These are phyloP conservation scores for Hypoxylon sp. DNA, from an alignment of 2,329 filamentous ascomycete genomes.

Conservation along the genomic window DNA sequence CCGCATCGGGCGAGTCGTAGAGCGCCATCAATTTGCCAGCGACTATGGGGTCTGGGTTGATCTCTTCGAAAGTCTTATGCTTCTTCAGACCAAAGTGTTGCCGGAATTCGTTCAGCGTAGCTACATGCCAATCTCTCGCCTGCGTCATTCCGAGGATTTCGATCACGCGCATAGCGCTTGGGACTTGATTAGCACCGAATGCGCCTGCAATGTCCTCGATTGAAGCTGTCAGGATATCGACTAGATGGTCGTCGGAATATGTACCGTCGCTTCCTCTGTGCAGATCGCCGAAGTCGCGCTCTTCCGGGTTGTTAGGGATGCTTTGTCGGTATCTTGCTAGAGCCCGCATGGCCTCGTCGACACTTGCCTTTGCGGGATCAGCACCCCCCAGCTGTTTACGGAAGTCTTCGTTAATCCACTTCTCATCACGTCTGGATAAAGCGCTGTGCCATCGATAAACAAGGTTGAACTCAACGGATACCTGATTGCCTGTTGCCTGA, in stretches of 20 bases:
- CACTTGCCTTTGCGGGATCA: slow-evolving; percentile 61
- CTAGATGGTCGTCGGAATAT: slow-evolving; percentile 61
- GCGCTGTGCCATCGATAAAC: slow-evolving; percentile 66
- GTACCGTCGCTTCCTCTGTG: slow-evolving; percentile 57
- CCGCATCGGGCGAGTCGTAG: slow-evolving; percentile 66
- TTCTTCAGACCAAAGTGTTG: slow-evolving; percentile 66
- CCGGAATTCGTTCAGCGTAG: slow-evolving; percentile 67
- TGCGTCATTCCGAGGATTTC: slow-evolving; percentile 65
- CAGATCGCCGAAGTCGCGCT: slow-evolving; percentile 67
- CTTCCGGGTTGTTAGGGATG: slow-evolving; percentile 65
- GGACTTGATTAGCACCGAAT: slow-evolving; percentile 66
- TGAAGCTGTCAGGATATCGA: slow-evolving; percentile 61
- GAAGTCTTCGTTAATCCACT: slow-evolving; percentile 60
- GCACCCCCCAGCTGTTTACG: slow-evolving; percentile 55
- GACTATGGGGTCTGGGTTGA: slow-evolving; percentile 65
- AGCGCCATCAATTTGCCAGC: slow-evolving; percentile 61
- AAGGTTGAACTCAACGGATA: slow-evolving; percentile 67
- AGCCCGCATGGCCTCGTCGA: slow-evolving; percentile 63
- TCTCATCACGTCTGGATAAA: slow-evolving; percentile 60
- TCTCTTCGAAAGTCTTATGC: slow-evolving; percentile 65
- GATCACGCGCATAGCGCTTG: slow-evolving; percentile 62
- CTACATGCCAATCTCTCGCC: slow-evolving; percentile 65
- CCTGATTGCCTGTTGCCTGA: slow-evolving; percentile 64
- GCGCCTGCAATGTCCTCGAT: slow-evolving; percentile 65
- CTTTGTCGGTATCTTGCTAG: slow-evolving; percentile 63